Percentiles rank a stretch among this genome's conserved stretches.
These are phyloP conservation scores for Ustilago vetiveriae DNA, from an alignment of 1,284 basidiomycete species.

Conservation along the genomic window DNA sequence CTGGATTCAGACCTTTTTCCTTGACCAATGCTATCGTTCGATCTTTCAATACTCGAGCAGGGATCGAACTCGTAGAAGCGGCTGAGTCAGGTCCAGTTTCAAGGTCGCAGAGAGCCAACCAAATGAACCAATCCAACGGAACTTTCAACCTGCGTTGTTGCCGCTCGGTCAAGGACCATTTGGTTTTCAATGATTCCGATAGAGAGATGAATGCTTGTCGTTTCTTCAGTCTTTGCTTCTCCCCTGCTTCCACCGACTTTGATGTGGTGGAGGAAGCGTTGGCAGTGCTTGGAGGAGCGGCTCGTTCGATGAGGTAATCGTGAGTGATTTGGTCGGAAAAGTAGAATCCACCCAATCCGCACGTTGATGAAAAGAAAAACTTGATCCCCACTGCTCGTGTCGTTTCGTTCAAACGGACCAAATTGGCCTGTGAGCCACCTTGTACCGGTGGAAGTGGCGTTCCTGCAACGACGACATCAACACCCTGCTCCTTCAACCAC, in stretches of 20 bases:
- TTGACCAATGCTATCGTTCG: constrained; percentile 13
- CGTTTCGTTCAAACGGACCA: constrained; percentile 81
- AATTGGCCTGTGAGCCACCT: constrained; percentile 2
- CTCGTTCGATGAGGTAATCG: constrained; percentile 81
- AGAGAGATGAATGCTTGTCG: constrained; percentile 76
- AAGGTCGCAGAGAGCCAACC: constrained; percentile 25
- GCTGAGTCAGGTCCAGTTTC: not conserved
- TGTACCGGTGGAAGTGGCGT: constrained; percentile 4
- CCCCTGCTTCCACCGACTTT: constrained; percentile 10
- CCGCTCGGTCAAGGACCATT: constrained; percentile 73
- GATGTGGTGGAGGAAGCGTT: too few relatives aligned
- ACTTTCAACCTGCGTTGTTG: constrained; percentile 17
- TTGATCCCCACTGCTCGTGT: constrained; percentile 70
- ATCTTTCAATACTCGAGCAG: constrained; percentile 6
- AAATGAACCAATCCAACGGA: constrained; percentile 36
- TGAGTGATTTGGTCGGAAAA: constrained; percentile 90
- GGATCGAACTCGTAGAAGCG: not conserved
- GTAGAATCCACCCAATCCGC: constrained; percentile 91
- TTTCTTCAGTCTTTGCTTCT: constrained; percentile 73
- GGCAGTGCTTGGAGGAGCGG: constrained; percentile 1
- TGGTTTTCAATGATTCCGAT: constrained; percentile 70
- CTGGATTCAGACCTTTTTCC: constrained; percentile 28
- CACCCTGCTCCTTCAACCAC: constrained; percentile 70
- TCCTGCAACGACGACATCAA: constrained; percentile 61
- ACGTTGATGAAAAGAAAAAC: constrained; percentile 87